Conservation (phyloP, 352 stramenopile species). For the Peronosclerospora sorghi region DNA sequence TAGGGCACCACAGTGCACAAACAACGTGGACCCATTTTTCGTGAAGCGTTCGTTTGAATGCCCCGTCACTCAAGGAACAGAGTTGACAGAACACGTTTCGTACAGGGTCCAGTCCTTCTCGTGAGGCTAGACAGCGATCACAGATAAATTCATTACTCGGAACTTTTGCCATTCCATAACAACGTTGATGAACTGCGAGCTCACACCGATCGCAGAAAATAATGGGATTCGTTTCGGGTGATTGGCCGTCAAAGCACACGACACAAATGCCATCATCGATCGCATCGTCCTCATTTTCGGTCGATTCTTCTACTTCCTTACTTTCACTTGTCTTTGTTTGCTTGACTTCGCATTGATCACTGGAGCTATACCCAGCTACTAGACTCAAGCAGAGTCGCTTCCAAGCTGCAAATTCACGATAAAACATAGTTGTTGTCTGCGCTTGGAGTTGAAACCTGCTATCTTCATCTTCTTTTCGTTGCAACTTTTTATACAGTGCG, state of each 20-base stretch:
- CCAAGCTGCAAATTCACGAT: slow-evolving; percentile 66
- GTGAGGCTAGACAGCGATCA: slow-evolving; percentile 59
- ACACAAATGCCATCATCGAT: slow-evolving; percentile 83
- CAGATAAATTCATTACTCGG: slow-evolving; percentile 84
- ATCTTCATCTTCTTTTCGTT: slow-evolving; percentile 23
- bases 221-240: slow-evolving; percentile 81
- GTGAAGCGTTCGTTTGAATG: slow-evolving; percentile 80
- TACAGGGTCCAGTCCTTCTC: slow-evolving; percentile 38
- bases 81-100: slow-evolving; percentile 72
- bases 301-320: slow-evolving; percentile 12
- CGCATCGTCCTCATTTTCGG: slow-evolving; percentile 33
- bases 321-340: slow-evolving; percentile 8
- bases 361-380: slow-evolving; percentile 37
- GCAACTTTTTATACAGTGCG: slow-evolving; percentile 35
- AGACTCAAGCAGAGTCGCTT: slow-evolving; percentile 65
- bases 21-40: slow-evolving; percentile 84
- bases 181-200: slow-evolving; percentile 82
- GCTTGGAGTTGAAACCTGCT: slow-evolving; percentile 13
- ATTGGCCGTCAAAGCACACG: slow-evolving; percentile 83
- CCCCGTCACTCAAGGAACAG: slow-evolving; percentile 73
- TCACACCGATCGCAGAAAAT: slow-evolving; percentile 86
- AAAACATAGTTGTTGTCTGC: slow-evolving; percentile 52
- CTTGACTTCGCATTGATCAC: slow-evolving; percentile 1
- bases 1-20: slow-evolving; percentile 84
- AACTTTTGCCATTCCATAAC: slow-evolving; percentile 80